A percentile compares a stretch with the other conserved stretches of the same genome.
These are phyloP conservation scores for Boletus mariae DNA, from an alignment of 1,284 basidiomycete species.

Conservation along the genomic window DNA sequence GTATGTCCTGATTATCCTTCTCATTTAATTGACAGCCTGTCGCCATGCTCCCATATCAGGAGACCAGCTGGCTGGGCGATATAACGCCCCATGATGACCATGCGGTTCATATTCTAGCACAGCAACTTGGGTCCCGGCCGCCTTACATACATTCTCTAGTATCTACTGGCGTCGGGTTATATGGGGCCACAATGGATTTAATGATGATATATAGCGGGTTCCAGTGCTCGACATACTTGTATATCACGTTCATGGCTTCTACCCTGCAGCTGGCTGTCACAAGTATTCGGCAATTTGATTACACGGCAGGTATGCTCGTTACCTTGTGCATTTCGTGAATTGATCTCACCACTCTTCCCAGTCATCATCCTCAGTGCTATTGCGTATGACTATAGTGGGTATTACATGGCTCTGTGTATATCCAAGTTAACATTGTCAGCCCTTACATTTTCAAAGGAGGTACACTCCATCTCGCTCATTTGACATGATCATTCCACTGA, in stretches of 20 bases:
- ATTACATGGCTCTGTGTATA: background rate
- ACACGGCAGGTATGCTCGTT: background rate
- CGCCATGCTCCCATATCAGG: background rate
- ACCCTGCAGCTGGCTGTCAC: background rate
- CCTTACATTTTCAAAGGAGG: background rate
- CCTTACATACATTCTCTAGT: background rate
- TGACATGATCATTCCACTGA: too few relatives aligned
- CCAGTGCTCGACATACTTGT: background rate
- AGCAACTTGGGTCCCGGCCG: background rate
- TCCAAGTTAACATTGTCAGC: background rate
- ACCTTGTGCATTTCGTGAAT: background rate
- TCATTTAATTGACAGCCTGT: background rate
- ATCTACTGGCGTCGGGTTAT: background rate
- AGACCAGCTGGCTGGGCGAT: background rate
- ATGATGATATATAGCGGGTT: background rate
- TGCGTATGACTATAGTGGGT: background rate
- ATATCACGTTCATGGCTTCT: background rate
- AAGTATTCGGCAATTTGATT: background rate
- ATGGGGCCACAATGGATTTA: background rate
- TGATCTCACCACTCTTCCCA: background rate
- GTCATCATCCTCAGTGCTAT: background rate
- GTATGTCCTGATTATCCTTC: background rate
- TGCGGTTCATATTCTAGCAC: background rate
- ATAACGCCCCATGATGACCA: background rate
- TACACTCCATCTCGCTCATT: background rate